Evolutionary conservation across 352 stramenopile genomes (phyloP).

Genomic region (Aphanomyces invadans): DNA sequence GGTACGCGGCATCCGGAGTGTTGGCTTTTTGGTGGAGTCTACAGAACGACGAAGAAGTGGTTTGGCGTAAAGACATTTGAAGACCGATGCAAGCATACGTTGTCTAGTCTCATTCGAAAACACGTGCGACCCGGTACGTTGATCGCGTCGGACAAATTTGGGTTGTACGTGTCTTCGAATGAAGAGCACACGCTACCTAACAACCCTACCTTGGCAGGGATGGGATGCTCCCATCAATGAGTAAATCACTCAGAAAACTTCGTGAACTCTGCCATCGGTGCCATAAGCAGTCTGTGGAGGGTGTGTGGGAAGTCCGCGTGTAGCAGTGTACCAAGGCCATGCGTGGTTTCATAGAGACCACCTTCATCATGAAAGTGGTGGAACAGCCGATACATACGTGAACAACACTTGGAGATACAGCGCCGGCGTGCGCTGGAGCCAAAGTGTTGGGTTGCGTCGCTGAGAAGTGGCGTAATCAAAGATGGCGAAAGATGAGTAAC

Average conservation of each 20-base stretch:
- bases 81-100: conserved; percentile 27
- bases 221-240: conserved; percentile 7
- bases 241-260: background rate
- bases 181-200: conserved; percentile 27
- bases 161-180: conserved; percentile 24
- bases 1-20: conserved; percentile 23
- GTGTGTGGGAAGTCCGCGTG: background rate
- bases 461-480: no score
- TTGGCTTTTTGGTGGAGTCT: conserved; percentile 32
- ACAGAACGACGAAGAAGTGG: conserved; percentile 26
- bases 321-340: background rate
- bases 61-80: conserved; percentile 28
- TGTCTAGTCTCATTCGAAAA: conserved; percentile 10
- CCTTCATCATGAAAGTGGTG: no score
- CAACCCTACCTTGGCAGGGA: conserved; percentile 21
- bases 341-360: no score
- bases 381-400: no score
- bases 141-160: conserved; percentile 29
- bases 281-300: background rate
- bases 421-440: no score
- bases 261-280: background rate
- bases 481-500: no score
- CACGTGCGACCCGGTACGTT: background rate
- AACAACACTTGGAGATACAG: no score
- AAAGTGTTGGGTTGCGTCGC: no score